A percentile compares a stretch with the other conserved stretches of the same genome.
These are phyloP conservation scores for Beta lomatogona DNA, from an alignment of 179 eudicot species.

Conservation along the genomic window DNA sequence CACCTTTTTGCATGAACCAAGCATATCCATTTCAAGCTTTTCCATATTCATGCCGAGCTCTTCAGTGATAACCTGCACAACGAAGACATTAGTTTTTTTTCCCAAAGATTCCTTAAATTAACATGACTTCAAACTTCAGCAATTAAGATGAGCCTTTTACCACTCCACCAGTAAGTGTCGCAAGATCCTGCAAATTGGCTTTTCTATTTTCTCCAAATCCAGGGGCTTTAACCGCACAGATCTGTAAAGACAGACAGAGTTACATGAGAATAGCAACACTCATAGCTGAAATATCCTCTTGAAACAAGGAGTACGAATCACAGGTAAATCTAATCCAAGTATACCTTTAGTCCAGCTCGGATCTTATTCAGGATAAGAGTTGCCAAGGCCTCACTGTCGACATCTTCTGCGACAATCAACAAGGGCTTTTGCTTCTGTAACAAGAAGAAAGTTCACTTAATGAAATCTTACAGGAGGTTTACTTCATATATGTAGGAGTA, in stretches of 20 bases:
- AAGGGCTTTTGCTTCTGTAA: constrained; percentile 87
- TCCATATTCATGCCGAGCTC: constrained; percentile 96
- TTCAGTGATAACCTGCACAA: constrained; percentile 73
- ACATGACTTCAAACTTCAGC: not conserved
- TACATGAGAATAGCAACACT: not conserved
- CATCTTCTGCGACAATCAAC: constrained; percentile 87
- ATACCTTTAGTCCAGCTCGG: constrained; percentile 94
- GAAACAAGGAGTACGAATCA: not conserved
- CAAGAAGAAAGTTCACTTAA: constrained; percentile 6
- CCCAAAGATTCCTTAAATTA: not conserved
- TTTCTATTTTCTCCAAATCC: constrained; percentile 97
- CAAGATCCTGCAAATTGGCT: constrained; percentile 83
- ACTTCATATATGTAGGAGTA: not conserved
- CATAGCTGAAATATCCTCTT: not conserved
- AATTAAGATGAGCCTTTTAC: constrained; percentile 33
- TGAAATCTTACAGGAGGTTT: constrained; percentile 18
- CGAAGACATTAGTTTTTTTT: not conserved
- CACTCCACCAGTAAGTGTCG: constrained; percentile 80
- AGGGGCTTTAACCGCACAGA: constrained; percentile 96
- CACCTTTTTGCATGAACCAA: constrained; percentile 95
- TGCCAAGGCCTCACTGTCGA: constrained; percentile 94
- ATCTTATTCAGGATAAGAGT: constrained; percentile 91
- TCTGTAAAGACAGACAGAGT: constrained; percentile 33
- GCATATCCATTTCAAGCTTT: constrained; percentile 65
- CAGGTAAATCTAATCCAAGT: not conserved